phyloP scores from a whole-genome alignment of 805 yeast species.

The Nakazawaea peltata region DNA sequence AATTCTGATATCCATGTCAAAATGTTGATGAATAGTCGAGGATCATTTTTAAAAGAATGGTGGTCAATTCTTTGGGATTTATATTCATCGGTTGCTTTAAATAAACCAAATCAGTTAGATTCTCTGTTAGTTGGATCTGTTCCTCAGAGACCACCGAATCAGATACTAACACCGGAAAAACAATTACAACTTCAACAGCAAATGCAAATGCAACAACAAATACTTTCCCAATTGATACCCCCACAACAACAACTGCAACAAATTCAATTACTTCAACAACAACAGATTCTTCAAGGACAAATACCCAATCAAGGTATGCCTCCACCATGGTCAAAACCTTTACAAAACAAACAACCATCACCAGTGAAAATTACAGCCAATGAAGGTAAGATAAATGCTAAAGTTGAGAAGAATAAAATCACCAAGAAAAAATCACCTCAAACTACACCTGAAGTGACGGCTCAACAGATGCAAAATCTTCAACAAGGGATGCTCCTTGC shows the following conservation, averaged over 20 bases:
- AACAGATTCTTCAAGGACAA: slow-evolving; percentile 21
- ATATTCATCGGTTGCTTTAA: slow-evolving; percentile 29
- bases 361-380: slow-evolving; percentile 12
- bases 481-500: slow-evolving; percentile 6
- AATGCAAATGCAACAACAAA: slow-evolving; percentile 14
- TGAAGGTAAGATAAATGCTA: too few species aligned
- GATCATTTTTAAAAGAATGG: slow-evolving; percentile 48
- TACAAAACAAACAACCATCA: slow-evolving; percentile 13
- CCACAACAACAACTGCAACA: slow-evolving; percentile 12
- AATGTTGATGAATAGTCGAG: slow-evolving; percentile 34
- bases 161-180: not conserved
- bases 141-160: not conserved
- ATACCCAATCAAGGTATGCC: slow-evolving; percentile 10
- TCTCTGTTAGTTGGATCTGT: too few species aligned
- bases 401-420: too few species aligned
- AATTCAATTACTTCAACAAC: slow-evolving; percentile 16
- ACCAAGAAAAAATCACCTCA: too few species aligned
- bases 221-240: not conserved
- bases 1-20: slow-evolving; percentile 19
- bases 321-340: slow-evolving; percentile 17
- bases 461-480: not conserved
- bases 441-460: slow-evolving; percentile 1
- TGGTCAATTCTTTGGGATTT: slow-evolving; percentile 44
- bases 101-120: not conserved
- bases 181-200: slow-evolving; percentile 16